Evolutionary conservation across 208 protist species (phyloP), one percentile per base, ranked within the genome.

Genomic region (Leishmania braziliensis): DNA sequence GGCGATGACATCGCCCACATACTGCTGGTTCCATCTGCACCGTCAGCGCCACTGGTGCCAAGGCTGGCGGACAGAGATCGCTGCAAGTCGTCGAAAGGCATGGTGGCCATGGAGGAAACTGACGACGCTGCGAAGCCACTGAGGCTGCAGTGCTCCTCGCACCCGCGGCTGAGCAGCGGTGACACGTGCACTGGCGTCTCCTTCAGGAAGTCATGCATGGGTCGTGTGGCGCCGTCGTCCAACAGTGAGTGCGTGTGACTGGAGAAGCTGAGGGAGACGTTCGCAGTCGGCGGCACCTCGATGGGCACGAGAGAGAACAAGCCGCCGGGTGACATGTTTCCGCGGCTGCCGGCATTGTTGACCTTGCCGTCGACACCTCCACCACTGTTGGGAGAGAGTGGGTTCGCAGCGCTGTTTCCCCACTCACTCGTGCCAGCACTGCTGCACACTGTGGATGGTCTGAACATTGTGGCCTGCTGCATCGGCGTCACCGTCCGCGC

Each of bases 51-150:
- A 53, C 51, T 76, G 72, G 43, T 20, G 69, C 69, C 69, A 29
- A 76, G 51, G 51, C 72, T 76, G 50, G 29, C 43, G 5, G 72
- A 76, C 29, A 62, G 72, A 50, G 69, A 73, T 29, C 9, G 69
- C 69, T 53, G 69, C 26, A 53, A 62, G 72, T 62, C 33, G 33
- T 62, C 53, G 18, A 76, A 26, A 2, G 16, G 51, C 53, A 20
- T 62, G 1, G 72, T 62, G n/a, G 51, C 23, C n/a, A 14, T 62
- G 3, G 72, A 43, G 51, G 72, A 76, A 18, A 56, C 29, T 53
- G 72, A 46, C 16, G 72, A 39, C 51, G 12, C 36, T 36, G 70
- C 14, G 20, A 62, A 39, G 46, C 29, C 48, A 53, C 33, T 62
- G 51, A 62, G 39, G 43, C 53, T 46, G 46, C 69, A 46, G 43